Percentiles rank a stretch among this genome's conserved stretches.
Conservation (phyloP, 148 eudicot species). For the Nepenthes mirabilis region DNA sequence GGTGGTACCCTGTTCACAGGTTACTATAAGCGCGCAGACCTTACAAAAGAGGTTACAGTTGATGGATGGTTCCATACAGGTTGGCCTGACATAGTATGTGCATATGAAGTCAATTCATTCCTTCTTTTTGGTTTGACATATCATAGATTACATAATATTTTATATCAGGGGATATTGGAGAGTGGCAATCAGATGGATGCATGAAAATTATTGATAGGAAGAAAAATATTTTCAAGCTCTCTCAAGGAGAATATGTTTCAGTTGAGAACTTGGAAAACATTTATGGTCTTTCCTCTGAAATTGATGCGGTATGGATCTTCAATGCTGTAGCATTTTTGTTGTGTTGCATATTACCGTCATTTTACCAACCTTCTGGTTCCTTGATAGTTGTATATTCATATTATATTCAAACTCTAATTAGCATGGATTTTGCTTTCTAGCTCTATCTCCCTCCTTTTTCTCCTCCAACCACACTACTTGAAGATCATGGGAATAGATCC, state of each 20-base stretch:
- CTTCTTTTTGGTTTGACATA: background rate
- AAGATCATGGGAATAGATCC: too few relatives aligned
- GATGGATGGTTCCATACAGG: constrained; percentile 98
- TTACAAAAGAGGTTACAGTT: constrained; percentile 58
- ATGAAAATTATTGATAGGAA: constrained; percentile 92
- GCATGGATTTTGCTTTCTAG: too few relatives aligned
- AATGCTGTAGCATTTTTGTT: background rate
- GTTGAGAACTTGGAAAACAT: constrained; percentile 85
- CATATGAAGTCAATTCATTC: background rate
- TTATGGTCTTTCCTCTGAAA: constrained; percentile 36
- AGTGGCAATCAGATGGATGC: constrained; percentile 88
- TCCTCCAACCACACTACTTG: too few relatives aligned
- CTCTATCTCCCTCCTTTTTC: too few relatives aligned
- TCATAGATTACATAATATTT: background rate
- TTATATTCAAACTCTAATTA: too few relatives aligned
- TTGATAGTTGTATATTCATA: too few relatives aligned
- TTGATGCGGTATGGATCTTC: constrained; percentile 50
- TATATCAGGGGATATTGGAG: constrained; percentile 77
- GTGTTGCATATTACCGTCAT: background rate
- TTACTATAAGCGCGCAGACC: constrained; percentile 76
- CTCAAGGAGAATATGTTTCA: constrained; percentile 93
- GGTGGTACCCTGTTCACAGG: constrained; percentile 74
- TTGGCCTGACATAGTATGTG: background rate
- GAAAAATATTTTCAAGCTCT: constrained; percentile 97
- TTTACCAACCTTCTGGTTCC: background rate